Evolutionary conservation across 2,329 filamentous ascomycete genomes (phyloP).

Genomic region (Bimuria novae-zelandiae): DNA sequence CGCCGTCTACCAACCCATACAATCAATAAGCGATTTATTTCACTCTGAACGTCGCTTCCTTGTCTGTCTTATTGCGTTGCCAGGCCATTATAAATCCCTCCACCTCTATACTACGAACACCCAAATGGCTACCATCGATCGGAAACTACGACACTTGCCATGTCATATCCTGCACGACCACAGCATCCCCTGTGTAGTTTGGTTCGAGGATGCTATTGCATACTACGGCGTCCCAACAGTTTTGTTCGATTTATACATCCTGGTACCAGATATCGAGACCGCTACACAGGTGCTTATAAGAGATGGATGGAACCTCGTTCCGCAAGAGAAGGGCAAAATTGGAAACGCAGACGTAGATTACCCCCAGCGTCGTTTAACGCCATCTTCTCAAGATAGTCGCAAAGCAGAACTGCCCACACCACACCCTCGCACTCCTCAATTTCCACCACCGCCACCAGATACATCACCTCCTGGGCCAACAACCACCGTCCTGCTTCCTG

Average conservation of each 20-base stretch:
- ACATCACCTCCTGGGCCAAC: slow-evolving; percentile 8
- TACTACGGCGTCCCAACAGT: slow-evolving; percentile 14
- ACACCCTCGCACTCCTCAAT: background rate
- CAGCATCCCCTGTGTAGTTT: slow-evolving; percentile 11
- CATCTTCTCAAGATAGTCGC: slow-evolving; percentile 5
- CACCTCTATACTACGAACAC: background rate
- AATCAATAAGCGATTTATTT: background rate
- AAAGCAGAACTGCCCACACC: slow-evolving; percentile 4
- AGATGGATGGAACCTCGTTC: slow-evolving; percentile 10
- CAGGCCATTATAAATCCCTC: background rate
- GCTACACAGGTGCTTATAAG: slow-evolving; percentile 7
- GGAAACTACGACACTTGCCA: background rate
- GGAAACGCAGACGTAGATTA: slow-evolving; percentile 10
- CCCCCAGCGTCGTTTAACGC: slow-evolving; percentile 6
- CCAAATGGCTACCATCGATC: background rate
- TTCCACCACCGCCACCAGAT: slow-evolving; percentile 6
- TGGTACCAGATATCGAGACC: slow-evolving; percentile 7
- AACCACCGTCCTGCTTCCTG: slow-evolving; percentile 11
- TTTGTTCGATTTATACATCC: slow-evolving; percentile 11
- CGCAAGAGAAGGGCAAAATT: slow-evolving; percentile 7
- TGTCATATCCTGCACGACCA: slow-evolving; percentile 2
- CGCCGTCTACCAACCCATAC: background rate
- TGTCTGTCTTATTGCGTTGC: slow-evolving; percentile 1
- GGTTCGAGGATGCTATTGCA: slow-evolving; percentile 14
- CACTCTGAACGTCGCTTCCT: background rate